Conservation (phyloP, 805 yeast genomes). For the Wickerhamiella occidentalis region DNA sequence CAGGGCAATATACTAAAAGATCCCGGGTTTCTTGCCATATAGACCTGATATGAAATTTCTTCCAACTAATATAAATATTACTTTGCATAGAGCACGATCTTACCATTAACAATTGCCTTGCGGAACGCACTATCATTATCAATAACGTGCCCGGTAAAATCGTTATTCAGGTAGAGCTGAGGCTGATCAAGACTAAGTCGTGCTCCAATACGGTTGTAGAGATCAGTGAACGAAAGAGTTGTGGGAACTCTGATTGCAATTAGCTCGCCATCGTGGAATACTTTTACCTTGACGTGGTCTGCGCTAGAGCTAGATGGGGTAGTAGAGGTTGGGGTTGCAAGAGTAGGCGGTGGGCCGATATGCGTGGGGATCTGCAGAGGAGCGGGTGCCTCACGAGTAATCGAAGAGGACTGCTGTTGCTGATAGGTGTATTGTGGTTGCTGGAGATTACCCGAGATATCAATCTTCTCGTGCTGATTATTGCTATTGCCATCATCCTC, state of each 20-base stretch:
- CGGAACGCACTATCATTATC: constrained; percentile 25
- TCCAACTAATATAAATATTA: neutral
- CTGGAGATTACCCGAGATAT: neutral
- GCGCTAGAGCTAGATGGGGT: neutral
- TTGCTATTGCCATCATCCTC: constrained; percentile 4
- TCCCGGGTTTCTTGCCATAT: neutral
- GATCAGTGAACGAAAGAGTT: constrained; percentile 23
- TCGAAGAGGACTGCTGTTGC: neutral
- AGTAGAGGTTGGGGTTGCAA: neutral
- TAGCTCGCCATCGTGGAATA: constrained; percentile 29
- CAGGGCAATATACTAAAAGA: neutral
- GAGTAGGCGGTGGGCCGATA: neutral
- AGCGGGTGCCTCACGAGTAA: neutral
- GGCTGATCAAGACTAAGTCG: constrained; percentile 25
- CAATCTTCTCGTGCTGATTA: neutral
- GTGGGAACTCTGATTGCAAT: constrained; percentile 31
- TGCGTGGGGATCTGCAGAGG: neutral
- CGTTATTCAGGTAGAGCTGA: constrained; percentile 23
- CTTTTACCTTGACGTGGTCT: constrained; percentile 29
- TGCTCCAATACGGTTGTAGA: constrained; percentile 25
- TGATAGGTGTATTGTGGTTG: constrained; percentile 8
- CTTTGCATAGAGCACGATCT: constrained; percentile 24
- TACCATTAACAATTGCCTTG: constrained; percentile 22
- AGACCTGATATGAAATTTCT: neutral
- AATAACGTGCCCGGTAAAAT: constrained; percentile 21